Conservation (phyloP, 106 monocot species). For the Platanthera zijinensis region DNA sequence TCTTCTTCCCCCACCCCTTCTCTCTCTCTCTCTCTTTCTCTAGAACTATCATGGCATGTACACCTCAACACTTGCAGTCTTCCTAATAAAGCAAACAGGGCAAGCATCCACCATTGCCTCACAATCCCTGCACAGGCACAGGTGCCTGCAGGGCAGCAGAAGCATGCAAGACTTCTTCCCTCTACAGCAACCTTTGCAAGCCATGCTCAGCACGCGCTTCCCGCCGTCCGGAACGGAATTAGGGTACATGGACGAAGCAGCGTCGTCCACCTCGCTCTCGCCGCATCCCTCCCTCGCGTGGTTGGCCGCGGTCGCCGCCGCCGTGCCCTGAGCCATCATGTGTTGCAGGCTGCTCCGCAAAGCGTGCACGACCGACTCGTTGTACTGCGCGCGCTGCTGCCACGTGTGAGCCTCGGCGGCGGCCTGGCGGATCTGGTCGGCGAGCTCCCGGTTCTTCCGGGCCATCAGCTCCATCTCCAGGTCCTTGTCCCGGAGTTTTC, state of each 20-base stretch:
- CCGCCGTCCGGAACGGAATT: neutral
- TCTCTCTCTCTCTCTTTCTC: neutral
- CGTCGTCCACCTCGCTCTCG: constrained; percentile 43
- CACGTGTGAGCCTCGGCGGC: constrained; percentile 50
- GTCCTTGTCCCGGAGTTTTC: constrained; percentile 45
- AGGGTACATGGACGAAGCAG: constrained; percentile 22
- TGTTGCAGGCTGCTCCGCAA: constrained; percentile 52
- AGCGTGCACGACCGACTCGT: constrained; percentile 44
- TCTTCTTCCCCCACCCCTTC: too few relatives aligned
- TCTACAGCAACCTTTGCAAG: constrained; percentile 50
- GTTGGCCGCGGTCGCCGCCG: constrained; percentile 15
- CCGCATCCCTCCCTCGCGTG: constrained; percentile 37
- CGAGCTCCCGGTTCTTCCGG: constrained; percentile 48
- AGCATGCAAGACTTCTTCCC: constrained; percentile 37
- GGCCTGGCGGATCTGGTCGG: constrained; percentile 38
- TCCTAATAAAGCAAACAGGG: constrained; percentile 40
- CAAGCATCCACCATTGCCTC: constrained; percentile 35
- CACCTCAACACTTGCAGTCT: constrained; percentile 38
- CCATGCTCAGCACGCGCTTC: constrained; percentile 5
- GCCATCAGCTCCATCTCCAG: constrained; percentile 47
- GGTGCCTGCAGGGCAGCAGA: constrained; percentile 62
- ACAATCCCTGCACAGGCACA: constrained; percentile 61
- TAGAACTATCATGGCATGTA: constrained; percentile 24
- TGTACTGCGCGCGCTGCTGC: constrained; percentile 48
- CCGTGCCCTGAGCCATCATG: constrained; percentile 31